These are phyloP conservation scores for Kitagawia praeruptora DNA, from an alignment of 129 eudicot genomes.

Conservation along the genomic window DNA sequence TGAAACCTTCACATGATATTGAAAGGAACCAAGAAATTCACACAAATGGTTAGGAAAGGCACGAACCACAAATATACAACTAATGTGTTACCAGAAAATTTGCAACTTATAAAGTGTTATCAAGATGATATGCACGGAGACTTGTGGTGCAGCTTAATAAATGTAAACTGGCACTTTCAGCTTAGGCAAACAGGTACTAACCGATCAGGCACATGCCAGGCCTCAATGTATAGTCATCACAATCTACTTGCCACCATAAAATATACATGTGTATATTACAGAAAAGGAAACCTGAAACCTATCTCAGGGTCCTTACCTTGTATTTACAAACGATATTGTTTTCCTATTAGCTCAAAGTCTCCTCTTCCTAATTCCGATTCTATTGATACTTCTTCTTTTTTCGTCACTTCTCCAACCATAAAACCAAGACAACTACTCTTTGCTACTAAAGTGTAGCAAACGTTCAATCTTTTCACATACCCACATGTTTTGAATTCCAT, in stretches of 20 bases:
- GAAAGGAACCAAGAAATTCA: not conserved
- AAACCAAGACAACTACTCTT: too few species aligned
- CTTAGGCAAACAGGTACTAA: not conserved
- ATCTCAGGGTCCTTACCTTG: too few species aligned
- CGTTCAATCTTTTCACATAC: too few species aligned
- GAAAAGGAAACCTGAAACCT: too few species aligned
- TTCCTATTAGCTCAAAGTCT: too few species aligned
- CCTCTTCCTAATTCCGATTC: too few species aligned
- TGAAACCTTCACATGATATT: not conserved
- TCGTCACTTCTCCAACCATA: too few species aligned
- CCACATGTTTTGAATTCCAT: too few species aligned
- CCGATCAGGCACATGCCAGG: not conserved
- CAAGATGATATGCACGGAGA: not conserved
- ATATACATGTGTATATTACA: too few species aligned
- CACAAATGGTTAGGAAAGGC: not conserved
- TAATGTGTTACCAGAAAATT: not conserved
- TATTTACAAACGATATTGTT: too few species aligned
- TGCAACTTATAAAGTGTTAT: not conserved
- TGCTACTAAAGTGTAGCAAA: too few species aligned
- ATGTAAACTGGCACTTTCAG: not conserved
- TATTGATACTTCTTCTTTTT: too few species aligned
- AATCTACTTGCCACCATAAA: not conserved
- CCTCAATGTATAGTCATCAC: not conserved
- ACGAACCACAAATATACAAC: not conserved
- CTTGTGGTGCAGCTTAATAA: not conserved